Evolutionary conservation across 495 filamentous ascomycete species (phyloP).

Genomic region (Achaetomiella virescens): DNA sequence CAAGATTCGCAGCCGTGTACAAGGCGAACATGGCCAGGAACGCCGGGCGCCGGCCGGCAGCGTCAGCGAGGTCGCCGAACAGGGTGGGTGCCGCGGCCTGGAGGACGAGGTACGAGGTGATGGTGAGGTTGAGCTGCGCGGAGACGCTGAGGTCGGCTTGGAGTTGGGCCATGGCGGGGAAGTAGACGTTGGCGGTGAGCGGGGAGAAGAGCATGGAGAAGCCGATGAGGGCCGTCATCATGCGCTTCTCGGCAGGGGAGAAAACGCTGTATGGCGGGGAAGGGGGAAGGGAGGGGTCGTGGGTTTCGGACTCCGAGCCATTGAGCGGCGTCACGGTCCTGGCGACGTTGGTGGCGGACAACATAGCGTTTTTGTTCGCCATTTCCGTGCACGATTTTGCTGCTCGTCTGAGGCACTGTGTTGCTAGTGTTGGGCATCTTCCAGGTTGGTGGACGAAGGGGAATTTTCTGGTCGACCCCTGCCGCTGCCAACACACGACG

Average conservation of each 20-base stretch:
- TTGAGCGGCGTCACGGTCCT: too few species aligned
- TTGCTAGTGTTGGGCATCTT: too few species aligned
- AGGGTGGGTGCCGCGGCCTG: not conserved
- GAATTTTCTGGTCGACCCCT: too few species aligned
- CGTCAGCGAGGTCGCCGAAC: not conserved
- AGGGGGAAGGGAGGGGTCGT: not conserved
- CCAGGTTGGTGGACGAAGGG: too few species aligned
- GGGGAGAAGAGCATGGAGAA: not conserved
- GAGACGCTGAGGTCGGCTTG: not conserved
- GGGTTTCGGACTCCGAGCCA: not conserved
- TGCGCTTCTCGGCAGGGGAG: not conserved
- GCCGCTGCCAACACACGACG: too few species aligned
- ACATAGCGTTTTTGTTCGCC: too few species aligned
- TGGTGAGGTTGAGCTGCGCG: not conserved
- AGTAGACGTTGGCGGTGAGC: not conserved
- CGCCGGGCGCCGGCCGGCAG: not conserved
- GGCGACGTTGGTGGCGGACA: too few species aligned
- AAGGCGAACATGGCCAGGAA: not conserved
- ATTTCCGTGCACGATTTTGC: too few species aligned
- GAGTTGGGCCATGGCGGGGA: not conserved
- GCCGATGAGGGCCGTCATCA: not conserved
- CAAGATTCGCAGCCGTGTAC: not conserved
- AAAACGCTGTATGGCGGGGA: not conserved
- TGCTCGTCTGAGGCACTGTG: too few species aligned
- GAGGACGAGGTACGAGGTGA: not conserved